Evolutionary conservation across 2,329 filamentous ascomycete genomes (phyloP).

Genomic region (Pestalotiopsis sp.): DNA sequence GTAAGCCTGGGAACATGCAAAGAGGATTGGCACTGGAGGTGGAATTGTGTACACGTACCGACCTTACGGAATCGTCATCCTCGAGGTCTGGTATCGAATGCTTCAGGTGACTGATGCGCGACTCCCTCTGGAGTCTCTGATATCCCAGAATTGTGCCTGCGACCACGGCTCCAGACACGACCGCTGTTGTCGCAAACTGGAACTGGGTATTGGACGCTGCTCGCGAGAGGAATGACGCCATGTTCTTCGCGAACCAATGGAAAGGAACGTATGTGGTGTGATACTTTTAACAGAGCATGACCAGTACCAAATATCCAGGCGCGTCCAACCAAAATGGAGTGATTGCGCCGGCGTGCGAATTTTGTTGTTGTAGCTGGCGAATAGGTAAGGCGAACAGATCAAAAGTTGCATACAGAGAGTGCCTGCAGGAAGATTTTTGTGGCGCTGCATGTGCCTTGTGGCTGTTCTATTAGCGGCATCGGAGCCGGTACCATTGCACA

Average conservation of each 20-base stretch:
- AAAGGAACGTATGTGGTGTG: background rate
- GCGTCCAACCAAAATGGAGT: background rate
- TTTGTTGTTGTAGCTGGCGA: background rate
- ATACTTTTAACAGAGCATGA: background rate
- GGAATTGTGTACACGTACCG: conserved; percentile 30
- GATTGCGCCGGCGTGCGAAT: background rate
- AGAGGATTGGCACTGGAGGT: background rate
- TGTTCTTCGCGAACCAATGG: background rate
- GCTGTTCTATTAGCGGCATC: background rate
- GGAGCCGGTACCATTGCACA: background rate
- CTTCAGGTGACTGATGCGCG: conserved; percentile 60
- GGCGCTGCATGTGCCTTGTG: background rate
- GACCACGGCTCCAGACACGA: conserved; percentile 64
- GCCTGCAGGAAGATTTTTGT: background rate
- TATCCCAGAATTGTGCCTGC: conserved; percentile 65
- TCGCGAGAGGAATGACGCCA: conserved; percentile 44
- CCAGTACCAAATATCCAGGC: background rate
- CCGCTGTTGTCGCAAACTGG: conserved; percentile 73
- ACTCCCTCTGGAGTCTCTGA: conserved; percentile 59
- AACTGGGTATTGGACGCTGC: conserved; percentile 48
- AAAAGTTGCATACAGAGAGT: background rate
- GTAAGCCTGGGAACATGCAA: conserved; percentile 6
- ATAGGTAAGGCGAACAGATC: background rate
- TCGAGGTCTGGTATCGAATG: conserved; percentile 55
- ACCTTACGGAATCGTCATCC: conserved; percentile 36